These are phyloP conservation scores for Nicotiana attenuata DNA, from an alignment of 257 asterid species.

Conservation along the genomic window DNA sequence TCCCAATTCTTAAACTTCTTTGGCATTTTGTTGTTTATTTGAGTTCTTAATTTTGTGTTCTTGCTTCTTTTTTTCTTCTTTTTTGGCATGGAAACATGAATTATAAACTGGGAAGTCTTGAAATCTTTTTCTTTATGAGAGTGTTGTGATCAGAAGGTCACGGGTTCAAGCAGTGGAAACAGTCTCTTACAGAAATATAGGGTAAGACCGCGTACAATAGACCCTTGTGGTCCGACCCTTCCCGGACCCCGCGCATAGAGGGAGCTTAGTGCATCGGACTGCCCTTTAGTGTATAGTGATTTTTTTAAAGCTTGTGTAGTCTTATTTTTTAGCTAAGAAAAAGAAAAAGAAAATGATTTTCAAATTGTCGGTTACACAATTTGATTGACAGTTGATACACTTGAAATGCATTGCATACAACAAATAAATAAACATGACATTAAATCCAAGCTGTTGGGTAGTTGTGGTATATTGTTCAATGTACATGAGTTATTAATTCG, in stretches of 20 bases:
- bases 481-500: background rate
- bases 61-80: background rate
- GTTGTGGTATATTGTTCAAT: background rate
- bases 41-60: background rate
- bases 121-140: no score
- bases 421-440: background rate
- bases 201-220: no score
- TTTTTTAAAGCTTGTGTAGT: background rate
- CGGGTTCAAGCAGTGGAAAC: no score
- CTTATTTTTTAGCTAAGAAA: background rate
- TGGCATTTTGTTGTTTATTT: background rate
- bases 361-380: background rate
- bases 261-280: no score
- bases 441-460: no score
- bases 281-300: background rate
- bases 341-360: background rate
- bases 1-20: background rate
- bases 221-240: no score
- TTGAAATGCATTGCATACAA: background rate
- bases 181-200: no score
- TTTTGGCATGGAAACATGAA: background rate
- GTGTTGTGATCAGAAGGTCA: no score
- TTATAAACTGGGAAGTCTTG: background rate
- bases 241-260: accelerated
- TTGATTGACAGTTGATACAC: background rate